Conservation (phyloP, 352 stramenopile species). For the Blastocystis sp. region DNA sequence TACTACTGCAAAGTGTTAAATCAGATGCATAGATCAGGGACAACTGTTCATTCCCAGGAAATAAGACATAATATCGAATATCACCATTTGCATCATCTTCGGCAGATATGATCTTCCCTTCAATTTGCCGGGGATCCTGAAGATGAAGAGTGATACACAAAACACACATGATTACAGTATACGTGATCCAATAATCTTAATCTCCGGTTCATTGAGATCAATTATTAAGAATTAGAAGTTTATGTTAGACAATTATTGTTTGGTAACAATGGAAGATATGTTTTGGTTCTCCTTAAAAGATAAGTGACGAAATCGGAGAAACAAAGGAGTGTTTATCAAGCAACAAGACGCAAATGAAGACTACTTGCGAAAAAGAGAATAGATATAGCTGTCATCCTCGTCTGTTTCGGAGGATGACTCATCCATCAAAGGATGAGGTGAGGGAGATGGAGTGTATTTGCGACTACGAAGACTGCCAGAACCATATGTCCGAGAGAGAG, state of each 20-base stretch:
- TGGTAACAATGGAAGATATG: too few relatives aligned
- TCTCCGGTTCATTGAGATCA: neutral
- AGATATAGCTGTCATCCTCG: neutral
- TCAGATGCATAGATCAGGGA: neutral
- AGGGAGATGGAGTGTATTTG: constrained; percentile 31
- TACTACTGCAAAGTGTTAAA: neutral
- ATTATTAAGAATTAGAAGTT: too few relatives aligned
- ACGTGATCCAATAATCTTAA: constrained; percentile 6
- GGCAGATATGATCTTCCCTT: constrained; percentile 33
- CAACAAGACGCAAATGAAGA: neutral
- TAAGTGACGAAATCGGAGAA: too few relatives aligned
- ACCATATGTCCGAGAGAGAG: neutral
- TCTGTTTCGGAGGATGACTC: neutral
- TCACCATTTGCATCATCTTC: constrained; percentile 14
- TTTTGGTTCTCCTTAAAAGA: too few relatives aligned
- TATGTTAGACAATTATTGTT: too few relatives aligned
- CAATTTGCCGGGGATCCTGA: neutral
- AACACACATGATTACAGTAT: neutral
- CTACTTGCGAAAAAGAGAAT: neutral
- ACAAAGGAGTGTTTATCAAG: too few relatives aligned
- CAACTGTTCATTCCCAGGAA: constrained; percentile 5
- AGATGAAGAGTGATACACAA: neutral
- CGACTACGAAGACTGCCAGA: constrained; percentile 2
- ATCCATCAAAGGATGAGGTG: neutral
- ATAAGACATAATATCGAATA: constrained; percentile 18